A percentile compares a stretch with the other conserved stretches of the same genome.
Conservation (phyloP, 768 basidiomycete genomes). For the Melanogaster broomeanus region DNA sequence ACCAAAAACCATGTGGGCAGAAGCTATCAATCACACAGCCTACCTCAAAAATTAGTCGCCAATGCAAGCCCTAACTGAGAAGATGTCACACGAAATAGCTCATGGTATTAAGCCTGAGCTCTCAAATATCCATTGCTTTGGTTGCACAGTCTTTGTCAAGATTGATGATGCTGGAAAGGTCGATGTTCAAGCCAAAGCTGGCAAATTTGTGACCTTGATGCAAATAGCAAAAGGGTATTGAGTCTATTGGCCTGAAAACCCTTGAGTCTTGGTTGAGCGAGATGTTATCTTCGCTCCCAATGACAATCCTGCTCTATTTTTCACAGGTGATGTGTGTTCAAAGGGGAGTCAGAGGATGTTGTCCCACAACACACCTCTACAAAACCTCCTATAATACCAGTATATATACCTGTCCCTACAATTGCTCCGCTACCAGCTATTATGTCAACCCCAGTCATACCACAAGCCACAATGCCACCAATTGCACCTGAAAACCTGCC, state of each 20-base stretch:
- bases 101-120: constrained; percentile 27
- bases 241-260: constrained; percentile 20
- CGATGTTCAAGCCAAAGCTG: constrained; percentile 1
- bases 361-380: not conserved
- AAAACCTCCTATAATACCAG: not conserved
- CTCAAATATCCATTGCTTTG: constrained; percentile 17
- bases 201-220: constrained; percentile 13
- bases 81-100: constrained; percentile 27
- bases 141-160: constrained; percentile 14
- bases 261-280: constrained; percentile 11
- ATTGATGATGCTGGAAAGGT: constrained; percentile 11
- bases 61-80: constrained; percentile 13
- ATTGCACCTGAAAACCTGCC: not conserved
- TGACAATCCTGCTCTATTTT: not conserved
- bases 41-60: constrained; percentile 25
- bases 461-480: not conserved
- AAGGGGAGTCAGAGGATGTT: constrained; percentile 8
- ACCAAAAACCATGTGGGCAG: constrained; percentile 26
- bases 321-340: constrained; percentile 7
- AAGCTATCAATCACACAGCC: constrained; percentile 18
- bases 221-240: constrained; percentile 14
- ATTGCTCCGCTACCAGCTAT: not conserved
- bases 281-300: constrained; percentile 12
- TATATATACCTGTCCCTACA: too few species aligned
- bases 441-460: too few species aligned